Evolutionary conservation across 2,329 filamentous ascomycete genomes (phyloP), one percentile per base, ranked within the genome.

Genomic region (Fusarium floridanum): DNA sequence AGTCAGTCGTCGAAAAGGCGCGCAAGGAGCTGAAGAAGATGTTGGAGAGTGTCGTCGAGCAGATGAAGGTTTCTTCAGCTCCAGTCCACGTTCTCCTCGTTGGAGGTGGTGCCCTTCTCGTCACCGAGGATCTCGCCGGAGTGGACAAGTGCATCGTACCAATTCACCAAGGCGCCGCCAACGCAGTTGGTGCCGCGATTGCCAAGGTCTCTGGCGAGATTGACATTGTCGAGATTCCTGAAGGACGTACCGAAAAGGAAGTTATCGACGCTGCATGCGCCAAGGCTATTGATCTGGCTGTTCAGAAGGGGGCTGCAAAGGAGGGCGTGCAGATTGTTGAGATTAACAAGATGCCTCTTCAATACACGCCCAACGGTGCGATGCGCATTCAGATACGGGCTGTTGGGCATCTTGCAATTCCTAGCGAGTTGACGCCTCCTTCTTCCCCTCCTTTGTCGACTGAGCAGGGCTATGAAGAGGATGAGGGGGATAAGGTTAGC

Each of bases 101-200:
- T 0, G 90, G 89, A 2, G 90, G 90, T 6, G 89, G 90, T 6
- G 86, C 87, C 1, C 83, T 91, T 0, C 78, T 91, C 2, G 86
- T 87, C 4, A 85, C 86, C 1, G 82, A 86, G 6, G 75, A 82
- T 1, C 82, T 91, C 8, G 80, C 83, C 1, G 88, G 88, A 0
- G 88, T 89, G 0, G 83, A 84, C 8, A 82, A 87, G 70, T 85
- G 87, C 66, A 86, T 88, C 9, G 82, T 84, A 6, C 89, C 89
- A 1, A 84, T 86, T 3, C 87, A 86, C 60, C 83, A 88, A 34
- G 88, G 88, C 66, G 88, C 87, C 1, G 89, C 89, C 5, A 91
- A 91, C 77, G 89, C 90, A 0, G 87, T 91, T 3, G 90, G 90
- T 7, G 89, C 90, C 1, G 90, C 90, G 0, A 89, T 90, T 36